Conservation (phyloP, 129 eudicot species). For the Saposhnikovia divaricata region DNA sequence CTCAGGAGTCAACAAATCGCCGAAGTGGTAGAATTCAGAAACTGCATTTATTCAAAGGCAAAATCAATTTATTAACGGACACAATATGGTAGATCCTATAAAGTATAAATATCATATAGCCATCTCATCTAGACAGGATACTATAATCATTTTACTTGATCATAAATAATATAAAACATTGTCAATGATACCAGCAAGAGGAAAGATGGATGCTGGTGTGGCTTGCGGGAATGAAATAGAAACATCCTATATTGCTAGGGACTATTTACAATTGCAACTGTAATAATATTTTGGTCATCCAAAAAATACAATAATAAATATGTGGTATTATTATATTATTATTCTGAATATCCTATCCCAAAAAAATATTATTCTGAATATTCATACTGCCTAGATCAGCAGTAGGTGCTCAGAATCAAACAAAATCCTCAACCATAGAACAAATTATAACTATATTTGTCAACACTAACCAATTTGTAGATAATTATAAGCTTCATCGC, state of each 20-base stretch:
- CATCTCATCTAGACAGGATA: background rate
- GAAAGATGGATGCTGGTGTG: slow-evolving; percentile 89
- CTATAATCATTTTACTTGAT: background rate
- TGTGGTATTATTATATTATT: too few relatives aligned
- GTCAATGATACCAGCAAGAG: slow-evolving; percentile 68
- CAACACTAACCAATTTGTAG: too few relatives aligned
- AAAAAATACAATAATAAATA: slow-evolving; percentile 2
- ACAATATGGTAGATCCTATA: background rate
- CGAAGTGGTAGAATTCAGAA: slow-evolving; percentile 85
- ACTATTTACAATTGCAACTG: too few relatives aligned
- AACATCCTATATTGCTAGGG: slow-evolving; percentile 27
- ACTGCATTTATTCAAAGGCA: slow-evolving; percentile 33
- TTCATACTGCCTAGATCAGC: too few relatives aligned
- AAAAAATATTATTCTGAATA: too few relatives aligned
- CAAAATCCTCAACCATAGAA: too few relatives aligned
- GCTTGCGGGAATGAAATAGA: slow-evolving; percentile 95
- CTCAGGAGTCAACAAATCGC: slow-evolving; percentile 70
- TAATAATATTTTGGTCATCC: slow-evolving; percentile 34
- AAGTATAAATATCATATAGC: background rate
- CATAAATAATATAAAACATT: background rate
- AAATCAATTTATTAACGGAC: background rate
- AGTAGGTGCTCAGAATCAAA: too few relatives aligned
- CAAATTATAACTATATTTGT: too few relatives aligned
- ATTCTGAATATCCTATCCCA: too few relatives aligned
- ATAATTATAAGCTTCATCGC: too few relatives aligned